A percentile compares a stretch with the other conserved stretches of the same genome.
Conservation (phyloP, 108 stramenopile genomes). For the Ochromonas danica region DNA sequence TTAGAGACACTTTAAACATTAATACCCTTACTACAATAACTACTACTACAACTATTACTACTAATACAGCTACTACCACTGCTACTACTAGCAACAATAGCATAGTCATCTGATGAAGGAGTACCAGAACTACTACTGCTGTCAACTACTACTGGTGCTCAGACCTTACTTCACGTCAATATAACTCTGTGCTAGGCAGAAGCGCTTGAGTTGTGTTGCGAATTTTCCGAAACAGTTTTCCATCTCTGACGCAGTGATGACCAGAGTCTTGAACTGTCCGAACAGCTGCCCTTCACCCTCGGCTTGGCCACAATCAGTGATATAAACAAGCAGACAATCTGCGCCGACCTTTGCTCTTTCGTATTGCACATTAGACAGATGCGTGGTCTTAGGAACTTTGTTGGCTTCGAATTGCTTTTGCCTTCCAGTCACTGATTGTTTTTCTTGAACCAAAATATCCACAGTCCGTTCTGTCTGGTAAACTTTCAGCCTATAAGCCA, state of each 20-base stretch:
- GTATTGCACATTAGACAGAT: not conserved
- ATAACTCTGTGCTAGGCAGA: slow-evolving; percentile 9
- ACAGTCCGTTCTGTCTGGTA: slow-evolving; percentile 5
- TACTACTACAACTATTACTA: too few species aligned
- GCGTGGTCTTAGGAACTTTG: not conserved
- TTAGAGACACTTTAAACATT: too few species aligned
- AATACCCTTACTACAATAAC: too few species aligned
- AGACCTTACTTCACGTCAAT: slow-evolving; percentile 8
- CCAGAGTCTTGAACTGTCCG: slow-evolving; percentile 5
- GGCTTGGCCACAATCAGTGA: not conserved
- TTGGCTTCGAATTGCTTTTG: slow-evolving; percentile 6
- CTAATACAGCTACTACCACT: too few species aligned
- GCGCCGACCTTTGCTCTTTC: slow-evolving; percentile 4
- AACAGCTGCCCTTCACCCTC: slow-evolving; percentile 13
- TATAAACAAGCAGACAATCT: not conserved
- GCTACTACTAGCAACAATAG: too few species aligned
- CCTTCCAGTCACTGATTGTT: not conserved
- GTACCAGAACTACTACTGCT: too few species aligned
- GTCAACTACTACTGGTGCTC: too few species aligned
- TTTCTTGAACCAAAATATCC: slow-evolving; percentile 2
- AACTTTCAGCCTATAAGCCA: slow-evolving; percentile 5
- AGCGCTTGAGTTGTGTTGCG: slow-evolving; percentile 1
- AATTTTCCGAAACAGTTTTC: slow-evolving; percentile 6
- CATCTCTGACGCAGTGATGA: slow-evolving; percentile 5
- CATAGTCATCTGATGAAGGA: too few species aligned